Percentiles rank a stretch among this genome's conserved stretches.
Evolutionary conservation across 2,329 filamentous ascomycete genomes (phyloP).

Genomic region (Neonectria faginata): DNA sequence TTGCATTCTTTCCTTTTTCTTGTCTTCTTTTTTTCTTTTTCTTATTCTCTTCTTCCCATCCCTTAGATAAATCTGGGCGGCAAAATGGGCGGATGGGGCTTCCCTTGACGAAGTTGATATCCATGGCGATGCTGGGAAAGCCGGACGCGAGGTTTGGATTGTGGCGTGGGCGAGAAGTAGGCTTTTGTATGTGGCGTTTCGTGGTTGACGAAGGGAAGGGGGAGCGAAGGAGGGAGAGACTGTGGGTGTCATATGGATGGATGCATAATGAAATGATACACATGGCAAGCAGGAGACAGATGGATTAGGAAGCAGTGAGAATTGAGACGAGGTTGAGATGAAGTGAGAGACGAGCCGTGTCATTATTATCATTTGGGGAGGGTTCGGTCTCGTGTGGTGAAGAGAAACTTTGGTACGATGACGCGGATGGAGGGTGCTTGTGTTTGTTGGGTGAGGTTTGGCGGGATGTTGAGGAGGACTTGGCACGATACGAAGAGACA

Average conservation of each 20-base stretch:
- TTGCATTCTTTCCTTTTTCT: not conserved
- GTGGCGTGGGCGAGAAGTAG: conserved; percentile 1
- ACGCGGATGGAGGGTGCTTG: not conserved
- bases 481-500: conserved; percentile 1
- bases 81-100: not conserved
- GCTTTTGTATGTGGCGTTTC: conserved; percentile 26
- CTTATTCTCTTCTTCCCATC: conserved; percentile 11
- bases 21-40: not conserved
- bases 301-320: not conserved
- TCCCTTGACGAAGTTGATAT: conserved; percentile 15
- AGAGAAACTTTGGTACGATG: not conserved
- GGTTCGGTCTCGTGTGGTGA: not conserved
- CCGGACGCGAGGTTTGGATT: conserved; percentile 5
- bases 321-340: conserved; percentile 4
- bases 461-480: not conserved
- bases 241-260: conserved; percentile 11
- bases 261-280: conserved; percentile 24
- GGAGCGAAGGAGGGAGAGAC: not conserved
- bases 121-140: conserved; percentile 12
- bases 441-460: conserved; percentile 8
- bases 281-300: conserved; percentile 5
- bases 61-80: conserved; percentile 19
- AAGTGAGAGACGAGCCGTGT: conserved; percentile 16
- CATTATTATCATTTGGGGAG: not conserved
- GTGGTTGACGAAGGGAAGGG: conserved; percentile 11